Conservation (phyloP, 2,329 filamentous ascomycete genomes). For the Colletotrichum siamense region DNA sequence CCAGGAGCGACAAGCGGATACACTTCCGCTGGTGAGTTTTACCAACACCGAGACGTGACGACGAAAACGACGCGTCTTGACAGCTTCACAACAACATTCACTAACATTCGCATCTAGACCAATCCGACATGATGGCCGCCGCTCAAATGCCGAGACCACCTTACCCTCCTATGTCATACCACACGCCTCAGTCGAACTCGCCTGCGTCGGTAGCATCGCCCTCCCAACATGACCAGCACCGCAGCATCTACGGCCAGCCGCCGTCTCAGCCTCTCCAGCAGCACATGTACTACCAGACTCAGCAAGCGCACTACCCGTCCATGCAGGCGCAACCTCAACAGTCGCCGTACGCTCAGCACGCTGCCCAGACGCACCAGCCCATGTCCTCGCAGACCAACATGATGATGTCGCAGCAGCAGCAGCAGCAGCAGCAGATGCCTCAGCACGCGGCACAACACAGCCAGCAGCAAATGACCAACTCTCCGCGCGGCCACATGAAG, state of each 20-base stretch:
- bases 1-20: conserved; percentile 84
- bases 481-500: conserved; percentile 63
- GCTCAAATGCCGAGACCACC: conserved; percentile 74
- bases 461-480: conserved; percentile 62
- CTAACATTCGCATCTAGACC: conserved; percentile 44
- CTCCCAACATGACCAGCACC: conserved; percentile 86
- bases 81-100: conserved; percentile 20
- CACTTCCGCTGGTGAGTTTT: conserved; percentile 78
- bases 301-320: conserved; percentile 67
- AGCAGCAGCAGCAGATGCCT: conserved; percentile 26
- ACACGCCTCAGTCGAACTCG: conserved; percentile 94
- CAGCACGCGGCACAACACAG: conserved; percentile 59
- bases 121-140: conserved; percentile 72
- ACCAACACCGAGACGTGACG: conserved; percentile 2
- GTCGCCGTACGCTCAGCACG: conserved; percentile 66
- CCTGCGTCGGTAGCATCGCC: conserved; percentile 92
- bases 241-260: conserved; percentile 83
- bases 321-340: conserved; percentile 68
- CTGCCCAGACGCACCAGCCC: conserved; percentile 58
- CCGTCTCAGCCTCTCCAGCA: conserved; percentile 79
- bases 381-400: conserved; percentile 69
- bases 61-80: neutral
- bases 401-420: conserved; percentile 64
- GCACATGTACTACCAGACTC: conserved; percentile 76
- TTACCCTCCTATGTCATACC: conserved; percentile 89